Evolutionary conservation across 2,329 filamentous ascomycete genomes (phyloP).

Genomic region (Penicillium vulpinum): DNA sequence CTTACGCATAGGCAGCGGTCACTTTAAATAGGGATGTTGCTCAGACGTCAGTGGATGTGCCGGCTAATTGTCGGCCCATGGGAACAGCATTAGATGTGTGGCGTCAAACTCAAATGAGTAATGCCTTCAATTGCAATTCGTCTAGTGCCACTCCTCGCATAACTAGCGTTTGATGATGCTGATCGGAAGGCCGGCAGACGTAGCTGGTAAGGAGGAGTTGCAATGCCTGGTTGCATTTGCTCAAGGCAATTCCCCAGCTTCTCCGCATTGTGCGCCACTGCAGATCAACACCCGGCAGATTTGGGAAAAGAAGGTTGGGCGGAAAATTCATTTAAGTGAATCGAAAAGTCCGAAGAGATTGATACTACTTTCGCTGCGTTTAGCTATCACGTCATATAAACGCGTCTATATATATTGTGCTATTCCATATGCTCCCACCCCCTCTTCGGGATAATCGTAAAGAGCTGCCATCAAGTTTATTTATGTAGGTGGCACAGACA

Average conservation of each 20-base stretch:
- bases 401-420: neutral
- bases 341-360: neutral
- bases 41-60: neutral
- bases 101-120: neutral
- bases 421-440: neutral
- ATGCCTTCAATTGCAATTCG: neutral
- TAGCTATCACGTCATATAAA: neutral
- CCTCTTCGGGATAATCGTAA: neutral
- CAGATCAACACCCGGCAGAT: neutral
- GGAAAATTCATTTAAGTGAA: neutral
- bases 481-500: neutral
- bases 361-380: neutral
- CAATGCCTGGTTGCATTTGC: neutral
- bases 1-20: neutral
- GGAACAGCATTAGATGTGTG: neutral
- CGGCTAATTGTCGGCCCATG: conserved; percentile 2
- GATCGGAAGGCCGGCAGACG: neutral
- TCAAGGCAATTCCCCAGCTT: neutral
- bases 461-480: too few species aligned
- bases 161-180: neutral
- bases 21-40: neutral
- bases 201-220: neutral
- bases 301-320: neutral
- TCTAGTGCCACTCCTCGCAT: neutral
- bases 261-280: neutral